Percentiles rank a stretch among this genome's conserved stretches.
phyloP scores from a whole-genome alignment of 768 basidiomycete species.

The Lactifluus hygrophoroides region DNA sequence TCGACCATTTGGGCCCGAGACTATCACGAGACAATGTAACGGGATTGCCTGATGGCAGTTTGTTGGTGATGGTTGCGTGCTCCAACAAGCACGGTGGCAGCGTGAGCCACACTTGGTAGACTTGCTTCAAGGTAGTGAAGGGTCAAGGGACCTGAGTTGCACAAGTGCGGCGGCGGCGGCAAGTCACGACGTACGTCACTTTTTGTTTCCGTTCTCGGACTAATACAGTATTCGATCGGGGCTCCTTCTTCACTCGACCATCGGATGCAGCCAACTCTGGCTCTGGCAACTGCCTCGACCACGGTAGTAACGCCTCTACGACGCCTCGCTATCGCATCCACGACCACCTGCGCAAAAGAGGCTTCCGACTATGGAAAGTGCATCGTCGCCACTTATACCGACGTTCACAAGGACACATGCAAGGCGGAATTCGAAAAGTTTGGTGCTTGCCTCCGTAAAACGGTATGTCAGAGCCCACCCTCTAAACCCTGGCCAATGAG shows the following conservation, averaged over 20 bases:
- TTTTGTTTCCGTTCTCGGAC: no score
- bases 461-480: slow-evolving; percentile 41
- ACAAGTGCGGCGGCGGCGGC: no score
- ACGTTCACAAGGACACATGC: slow-evolving; percentile 79
- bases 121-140: no score
- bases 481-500: not conserved
- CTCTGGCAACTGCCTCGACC: slow-evolving; percentile 19
- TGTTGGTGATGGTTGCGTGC: no score
- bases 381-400: slow-evolving; percentile 71
- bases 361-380: slow-evolving; percentile 85
- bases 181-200: no score
- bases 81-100: no score
- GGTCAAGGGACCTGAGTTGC: no score
- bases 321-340: slow-evolving; percentile 62
- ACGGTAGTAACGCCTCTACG: slow-evolving; percentile 40
- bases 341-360: slow-evolving; percentile 60
- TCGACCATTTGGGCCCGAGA: slow-evolving; percentile 39
- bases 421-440: slow-evolving; percentile 78
- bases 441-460: slow-evolving; percentile 68
- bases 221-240: no score
- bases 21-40: not conserved
- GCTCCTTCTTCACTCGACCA: no score
- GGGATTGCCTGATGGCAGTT: no score
- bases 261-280: slow-evolving; percentile 15
- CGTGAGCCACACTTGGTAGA: no score